Base-by-base conservation (phyloP, 345 rosid species). In the Litchi chinensis region DNA sequence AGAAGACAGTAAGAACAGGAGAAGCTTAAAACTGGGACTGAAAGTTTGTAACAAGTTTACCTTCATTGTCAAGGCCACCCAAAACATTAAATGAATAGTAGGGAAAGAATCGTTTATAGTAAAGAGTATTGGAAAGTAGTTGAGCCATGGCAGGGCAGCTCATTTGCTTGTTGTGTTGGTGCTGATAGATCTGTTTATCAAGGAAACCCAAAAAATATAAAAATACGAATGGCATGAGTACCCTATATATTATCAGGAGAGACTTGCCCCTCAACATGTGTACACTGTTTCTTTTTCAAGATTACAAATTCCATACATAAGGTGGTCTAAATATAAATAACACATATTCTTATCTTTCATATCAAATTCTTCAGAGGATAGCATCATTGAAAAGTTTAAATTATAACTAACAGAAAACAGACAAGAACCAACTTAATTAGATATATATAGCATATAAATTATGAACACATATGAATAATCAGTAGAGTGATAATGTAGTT, bases 101-200 rank as follows among this genome's bases (percentile, higher is more conserved):
- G 4, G 99, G 99, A 76, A 97, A 97, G 90, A 94, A 97, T 1
- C 99, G 92, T 77, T 97, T 97, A 84, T 90, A 97, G 82, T 97
- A 97, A 79, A 96, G 97, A 68, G 99, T 94, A 86, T 97, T 97
- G 60, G 98, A 97, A 68, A 97, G 98, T 65, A 97, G 89, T 83
- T 94, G 98, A 32, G 87, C 98, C 98, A 97, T 94, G 40, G 95
- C 98, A 65, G 97, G 97, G 65, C 95, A 94, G 87, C 98, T 93
- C 97, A 97, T 93, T 83, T 94, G 98, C 85, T 97, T 97, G 87
- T 91, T 94, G 86, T 94, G 98, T 81, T 97, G 98, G 83, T 97
- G 99, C 83, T 97, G 99, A 80, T 97, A 97, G 60, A 92, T 89
- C 98, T 97, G 88, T 57, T 76, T 65, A 67, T 74, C 5, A 75